Conservation (phyloP, 495 filamentous ascomycete genomes). For the Cudoniella acicularis region DNA sequence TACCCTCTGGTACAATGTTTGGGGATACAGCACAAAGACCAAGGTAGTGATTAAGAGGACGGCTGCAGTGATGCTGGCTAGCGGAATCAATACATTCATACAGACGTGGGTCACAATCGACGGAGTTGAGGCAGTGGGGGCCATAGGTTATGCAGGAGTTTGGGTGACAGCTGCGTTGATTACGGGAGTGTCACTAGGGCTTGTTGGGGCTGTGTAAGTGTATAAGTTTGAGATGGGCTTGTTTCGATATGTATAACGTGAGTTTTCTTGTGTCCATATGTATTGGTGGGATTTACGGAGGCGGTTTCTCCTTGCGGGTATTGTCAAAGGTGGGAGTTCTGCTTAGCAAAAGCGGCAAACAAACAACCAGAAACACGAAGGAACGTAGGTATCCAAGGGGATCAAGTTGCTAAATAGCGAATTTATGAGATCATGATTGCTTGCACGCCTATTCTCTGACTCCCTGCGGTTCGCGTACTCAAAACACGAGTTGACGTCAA, state of each 20-base stretch:
- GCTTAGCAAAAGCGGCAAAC: background rate
- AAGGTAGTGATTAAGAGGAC: slow-evolving; percentile 65
- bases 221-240: background rate
- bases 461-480: background rate
- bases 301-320: background rate
- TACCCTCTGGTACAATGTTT: slow-evolving; percentile 60
- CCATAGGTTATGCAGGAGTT: slow-evolving; percentile 62
- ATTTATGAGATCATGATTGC: background rate
- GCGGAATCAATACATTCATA: slow-evolving; percentile 60
- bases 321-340: background rate
- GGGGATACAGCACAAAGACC: slow-evolving; percentile 57
- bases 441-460: background rate
- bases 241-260: background rate
- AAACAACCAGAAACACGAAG: background rate
- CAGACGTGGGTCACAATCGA: slow-evolving; percentile 57
- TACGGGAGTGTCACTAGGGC: slow-evolving; percentile 52
- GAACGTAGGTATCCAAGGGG: background rate
- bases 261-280: background rate
- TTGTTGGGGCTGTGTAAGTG: slow-evolving; percentile 40
- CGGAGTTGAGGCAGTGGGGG: slow-evolving; percentile 65
- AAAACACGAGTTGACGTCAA: background rate
- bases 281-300: background rate
- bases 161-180: slow-evolving; percentile 62
- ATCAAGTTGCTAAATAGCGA: background rate
- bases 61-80: slow-evolving; percentile 50